These are phyloP conservation scores for Pythium dissimile DNA, from an alignment of 352 stramenopile species.

Conservation along the genomic window DNA sequence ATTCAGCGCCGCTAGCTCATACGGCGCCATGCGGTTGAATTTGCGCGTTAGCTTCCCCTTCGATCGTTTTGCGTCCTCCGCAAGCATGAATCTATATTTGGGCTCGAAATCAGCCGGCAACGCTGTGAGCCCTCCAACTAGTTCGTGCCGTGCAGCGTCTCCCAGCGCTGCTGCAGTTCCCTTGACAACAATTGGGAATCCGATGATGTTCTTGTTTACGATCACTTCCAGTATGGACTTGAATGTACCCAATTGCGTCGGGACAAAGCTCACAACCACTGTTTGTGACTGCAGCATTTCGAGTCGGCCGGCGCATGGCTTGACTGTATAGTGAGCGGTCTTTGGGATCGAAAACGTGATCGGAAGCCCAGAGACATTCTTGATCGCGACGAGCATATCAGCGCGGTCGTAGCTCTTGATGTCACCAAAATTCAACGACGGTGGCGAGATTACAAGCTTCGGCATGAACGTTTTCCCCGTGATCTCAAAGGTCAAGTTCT, in stretches of 20 bases:
- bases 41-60: slow-evolving; percentile 45
- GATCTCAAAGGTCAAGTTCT: slow-evolving; percentile 79
- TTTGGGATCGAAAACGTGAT: slow-evolving; percentile 61
- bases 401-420: slow-evolving; percentile 69
- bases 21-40: slow-evolving; percentile 63
- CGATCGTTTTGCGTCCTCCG: slow-evolving; percentile 60
- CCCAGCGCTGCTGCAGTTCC: slow-evolving; percentile 61
- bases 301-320: slow-evolving; percentile 60
- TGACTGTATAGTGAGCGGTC: slow-evolving; percentile 74
- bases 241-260: slow-evolving; percentile 84
- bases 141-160: slow-evolving; percentile 23
- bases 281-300: slow-evolving; percentile 86
- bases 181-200: slow-evolving; percentile 56
- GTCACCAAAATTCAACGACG: slow-evolving; percentile 79
- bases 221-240: slow-evolving; percentile 34
- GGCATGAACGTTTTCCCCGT: slow-evolving; percentile 55
- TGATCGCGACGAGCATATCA: slow-evolving; percentile 84
- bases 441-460: slow-evolving; percentile 40
- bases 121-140: slow-evolving; percentile 61
- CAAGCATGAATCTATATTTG: slow-evolving; percentile 88
- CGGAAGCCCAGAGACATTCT: slow-evolving; percentile 71
- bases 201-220: slow-evolving; percentile 46
- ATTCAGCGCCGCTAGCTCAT: slow-evolving; percentile 57
- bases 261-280: slow-evolving; percentile 88
- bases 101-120: slow-evolving; percentile 83